Evolutionary conservation across 2,329 filamentous ascomycete species (phyloP).

Genomic region (Fonsecaea nubica): DNA sequence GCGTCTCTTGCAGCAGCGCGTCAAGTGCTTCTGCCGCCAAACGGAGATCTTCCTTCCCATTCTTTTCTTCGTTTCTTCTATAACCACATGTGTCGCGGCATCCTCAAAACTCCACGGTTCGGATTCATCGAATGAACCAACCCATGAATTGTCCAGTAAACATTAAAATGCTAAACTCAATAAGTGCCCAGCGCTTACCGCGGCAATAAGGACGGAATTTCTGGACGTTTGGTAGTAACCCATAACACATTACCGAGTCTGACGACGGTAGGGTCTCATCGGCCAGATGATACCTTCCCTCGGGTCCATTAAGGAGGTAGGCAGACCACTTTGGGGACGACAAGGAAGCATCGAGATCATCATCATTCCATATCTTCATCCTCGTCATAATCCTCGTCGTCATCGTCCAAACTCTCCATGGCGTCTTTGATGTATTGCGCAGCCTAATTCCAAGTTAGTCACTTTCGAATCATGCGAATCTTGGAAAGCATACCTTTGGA

Average conservation of each 20-base stretch:
- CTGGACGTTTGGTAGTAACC: neutral
- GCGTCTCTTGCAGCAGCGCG: neutral
- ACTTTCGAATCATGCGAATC: conserved; percentile 8
- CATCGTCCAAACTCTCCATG: conserved; percentile 88
- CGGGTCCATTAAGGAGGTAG: neutral
- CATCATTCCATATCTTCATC: conserved; percentile 57
- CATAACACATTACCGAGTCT: neutral
- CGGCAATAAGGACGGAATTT: neutral
- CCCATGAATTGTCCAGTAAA: neutral
- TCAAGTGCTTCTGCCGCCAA: neutral
- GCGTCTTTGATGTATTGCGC: conserved; percentile 94
- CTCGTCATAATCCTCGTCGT: conserved; percentile 68
- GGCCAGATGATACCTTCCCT: neutral
- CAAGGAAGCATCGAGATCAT: neutral
- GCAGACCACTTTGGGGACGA: neutral
- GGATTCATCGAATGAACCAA: neutral
- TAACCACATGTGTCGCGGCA: neutral
- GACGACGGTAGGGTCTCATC: neutral
- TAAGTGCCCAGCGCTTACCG: neutral
- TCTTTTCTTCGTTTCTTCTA: neutral
- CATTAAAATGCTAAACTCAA: neutral
- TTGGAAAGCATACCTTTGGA: conserved; percentile 74
- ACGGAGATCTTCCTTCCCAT: too few relatives aligned
- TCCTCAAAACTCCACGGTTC: neutral
- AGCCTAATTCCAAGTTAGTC: conserved; percentile 62